phyloP scores from a whole-genome alignment of 805 yeast genomes.

The Cyberlindnera mississippiensis region DNA sequence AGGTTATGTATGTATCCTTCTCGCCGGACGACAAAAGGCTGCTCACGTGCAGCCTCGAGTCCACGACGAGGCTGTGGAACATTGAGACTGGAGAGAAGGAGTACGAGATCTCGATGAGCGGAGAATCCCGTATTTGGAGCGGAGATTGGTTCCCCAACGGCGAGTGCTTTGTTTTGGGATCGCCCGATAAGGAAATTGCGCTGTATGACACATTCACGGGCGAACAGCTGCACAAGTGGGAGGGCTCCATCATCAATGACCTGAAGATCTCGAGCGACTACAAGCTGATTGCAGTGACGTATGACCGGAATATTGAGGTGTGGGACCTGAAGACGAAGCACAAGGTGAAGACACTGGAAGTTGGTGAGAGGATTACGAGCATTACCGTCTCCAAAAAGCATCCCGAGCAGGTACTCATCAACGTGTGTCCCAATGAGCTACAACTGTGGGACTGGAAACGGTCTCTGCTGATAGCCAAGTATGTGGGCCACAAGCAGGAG shows the following conservation, averaged over 20 bases:
- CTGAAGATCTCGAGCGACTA: slow-evolving; percentile 65
- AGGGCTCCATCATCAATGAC: slow-evolving; percentile 58
- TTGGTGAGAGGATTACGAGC: slow-evolving; percentile 61
- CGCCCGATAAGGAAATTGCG: slow-evolving; percentile 66
- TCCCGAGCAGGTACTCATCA: slow-evolving; percentile 52
- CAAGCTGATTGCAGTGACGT: slow-evolving; percentile 59
- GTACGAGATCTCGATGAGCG: slow-evolving; percentile 18
- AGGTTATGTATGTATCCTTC: slow-evolving; percentile 69
- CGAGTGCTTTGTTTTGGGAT: slow-evolving; percentile 60
- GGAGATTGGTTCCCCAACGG: slow-evolving; percentile 69
- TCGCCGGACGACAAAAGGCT: slow-evolving; percentile 65
- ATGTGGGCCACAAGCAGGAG: slow-evolving; percentile 68
- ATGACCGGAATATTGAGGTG: slow-evolving; percentile 56
- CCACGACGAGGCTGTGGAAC: slow-evolving; percentile 67
- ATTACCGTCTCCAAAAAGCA: slow-evolving; percentile 54
- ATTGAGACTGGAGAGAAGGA: slow-evolving; percentile 36
- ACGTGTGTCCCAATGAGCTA: slow-evolving; percentile 68
- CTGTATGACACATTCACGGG: slow-evolving; percentile 38
- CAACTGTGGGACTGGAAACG: slow-evolving; percentile 75
- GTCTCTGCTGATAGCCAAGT: slow-evolving; percentile 56
- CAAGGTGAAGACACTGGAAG: slow-evolving; percentile 41
- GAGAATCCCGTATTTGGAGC: slow-evolving; percentile 42
- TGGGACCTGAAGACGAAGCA: slow-evolving; percentile 45
- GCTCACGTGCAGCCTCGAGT: slow-evolving; percentile 71
- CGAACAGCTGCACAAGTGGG: slow-evolving; percentile 27